Conservation (phyloP, 208 protist species). For the Acanthamoeba culbertsoni region DNA sequence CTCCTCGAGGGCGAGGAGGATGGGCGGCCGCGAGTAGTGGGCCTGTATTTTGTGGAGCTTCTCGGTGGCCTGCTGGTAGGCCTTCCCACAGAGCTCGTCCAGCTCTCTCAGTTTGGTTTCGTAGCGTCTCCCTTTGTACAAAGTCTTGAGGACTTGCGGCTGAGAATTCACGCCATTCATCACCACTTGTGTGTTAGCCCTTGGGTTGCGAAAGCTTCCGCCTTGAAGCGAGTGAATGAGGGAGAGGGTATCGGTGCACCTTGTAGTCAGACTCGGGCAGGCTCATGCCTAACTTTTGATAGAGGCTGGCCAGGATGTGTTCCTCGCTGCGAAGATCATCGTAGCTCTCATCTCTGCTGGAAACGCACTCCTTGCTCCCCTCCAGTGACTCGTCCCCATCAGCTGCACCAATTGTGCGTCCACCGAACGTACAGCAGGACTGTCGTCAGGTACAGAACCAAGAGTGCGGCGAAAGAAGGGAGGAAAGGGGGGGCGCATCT, state of each 20-base stretch:
- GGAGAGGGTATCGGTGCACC: too few species aligned
- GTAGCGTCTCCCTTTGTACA: constrained; percentile 52
- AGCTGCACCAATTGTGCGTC: too few species aligned
- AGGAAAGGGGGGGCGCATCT: neutral
- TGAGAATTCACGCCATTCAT: neutral
- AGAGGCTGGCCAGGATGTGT: neutral
- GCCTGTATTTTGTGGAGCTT: constrained; percentile 30
- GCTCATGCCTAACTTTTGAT: constrained; percentile 23
- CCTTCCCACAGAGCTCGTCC: constrained; percentile 34
- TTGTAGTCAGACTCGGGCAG: constrained; percentile 38
- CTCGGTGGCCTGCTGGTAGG: constrained; percentile 7
- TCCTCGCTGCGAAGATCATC: neutral
- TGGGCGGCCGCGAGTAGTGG: neutral
- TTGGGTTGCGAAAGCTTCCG: too few species aligned
- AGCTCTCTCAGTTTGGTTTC: constrained; percentile 40
- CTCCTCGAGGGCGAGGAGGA: constrained; percentile 5
- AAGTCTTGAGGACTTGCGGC: constrained; percentile 43
- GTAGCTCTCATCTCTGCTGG: neutral
- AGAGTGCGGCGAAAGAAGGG: neutral
- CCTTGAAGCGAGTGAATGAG: too few species aligned
- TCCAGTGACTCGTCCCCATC: neutral
- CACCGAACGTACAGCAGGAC: too few species aligned
- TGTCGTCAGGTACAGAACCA: too few species aligned
- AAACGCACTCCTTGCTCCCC: neutral
- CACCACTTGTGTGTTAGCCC: too few species aligned